A percentile compares a stretch with the other conserved stretches of the same genome.
Evolutionary conservation across 345 rosid genomes (phyloP).

Genomic region (Bruguiera gymnorhiza): DNA sequence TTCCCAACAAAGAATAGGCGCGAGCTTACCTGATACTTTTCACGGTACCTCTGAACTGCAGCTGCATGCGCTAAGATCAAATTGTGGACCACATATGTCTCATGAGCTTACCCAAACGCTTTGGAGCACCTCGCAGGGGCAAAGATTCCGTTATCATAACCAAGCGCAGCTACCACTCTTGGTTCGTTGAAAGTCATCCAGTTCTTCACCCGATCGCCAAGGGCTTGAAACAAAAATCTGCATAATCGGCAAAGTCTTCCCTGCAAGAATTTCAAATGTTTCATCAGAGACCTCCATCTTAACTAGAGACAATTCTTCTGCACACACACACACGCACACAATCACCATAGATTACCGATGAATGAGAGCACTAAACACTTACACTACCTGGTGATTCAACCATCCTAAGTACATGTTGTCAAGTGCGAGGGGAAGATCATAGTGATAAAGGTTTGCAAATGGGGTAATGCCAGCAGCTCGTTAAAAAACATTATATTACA

Average conservation of each 20-base stretch:
- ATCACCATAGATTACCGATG: background rate
- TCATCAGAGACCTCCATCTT: background rate
- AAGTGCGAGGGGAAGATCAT: conserved; percentile 80
- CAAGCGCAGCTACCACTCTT: conserved; percentile 82
- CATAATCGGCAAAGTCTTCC: conserved; percentile 85
- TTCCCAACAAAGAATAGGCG: background rate
- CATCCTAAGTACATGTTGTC: conserved; percentile 73
- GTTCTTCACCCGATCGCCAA: conserved; percentile 86
- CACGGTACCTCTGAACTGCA: conserved; percentile 78
- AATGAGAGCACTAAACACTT: conserved; percentile 26
- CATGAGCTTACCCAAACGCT: conserved; percentile 70
- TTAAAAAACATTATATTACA: background rate
- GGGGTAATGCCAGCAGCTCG: conserved; percentile 67
- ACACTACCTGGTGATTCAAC: conserved; percentile 67
- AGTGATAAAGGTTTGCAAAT: conserved; percentile 80
- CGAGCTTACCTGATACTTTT: conserved; percentile 53
- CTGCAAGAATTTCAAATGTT: conserved; percentile 27
- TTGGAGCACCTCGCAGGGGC: conserved; percentile 91
- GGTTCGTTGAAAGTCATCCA: conserved; percentile 99
- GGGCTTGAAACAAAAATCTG: conserved; percentile 86
- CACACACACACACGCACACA: no score
- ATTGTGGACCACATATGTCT: conserved; percentile 82
- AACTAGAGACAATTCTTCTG: no score
- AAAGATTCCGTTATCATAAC: conserved; percentile 74
- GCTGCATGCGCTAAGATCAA: conserved; percentile 80